phyloP scores from a whole-genome alignment of 768 basidiomycete species.

The Xerocomellus amylosporus region DNA sequence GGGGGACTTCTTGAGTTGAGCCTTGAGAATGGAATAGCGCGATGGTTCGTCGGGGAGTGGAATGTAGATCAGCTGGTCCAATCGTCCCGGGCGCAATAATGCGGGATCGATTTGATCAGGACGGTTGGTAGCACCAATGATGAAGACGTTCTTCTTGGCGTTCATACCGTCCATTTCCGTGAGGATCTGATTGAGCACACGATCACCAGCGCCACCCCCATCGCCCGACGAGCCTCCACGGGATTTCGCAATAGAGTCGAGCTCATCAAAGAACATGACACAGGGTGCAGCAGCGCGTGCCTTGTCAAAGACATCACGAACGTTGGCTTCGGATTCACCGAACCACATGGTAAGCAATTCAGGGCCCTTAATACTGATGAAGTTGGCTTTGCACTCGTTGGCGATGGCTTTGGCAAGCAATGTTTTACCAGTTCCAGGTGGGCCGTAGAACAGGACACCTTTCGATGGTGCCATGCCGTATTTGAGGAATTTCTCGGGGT shows the following conservation, averaged over 20 bases:
- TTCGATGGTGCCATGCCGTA: slow-evolving; percentile 99
- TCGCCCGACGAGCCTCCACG: slow-evolving; percentile 85
- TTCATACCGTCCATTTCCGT: slow-evolving; percentile 99
- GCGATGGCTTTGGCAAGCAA: slow-evolving; percentile 98
- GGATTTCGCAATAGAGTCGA: slow-evolving; percentile 98
- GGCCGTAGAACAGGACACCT: slow-evolving; percentile 99
- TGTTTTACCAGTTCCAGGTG: slow-evolving; percentile 99
- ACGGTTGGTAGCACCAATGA: slow-evolving; percentile 95
- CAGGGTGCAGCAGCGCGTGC: slow-evolving; percentile 98
- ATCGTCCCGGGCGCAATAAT: slow-evolving; percentile 92
- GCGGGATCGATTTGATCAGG: slow-evolving; percentile 96
- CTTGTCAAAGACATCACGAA: slow-evolving; percentile 99
- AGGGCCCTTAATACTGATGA: slow-evolving; percentile 99
- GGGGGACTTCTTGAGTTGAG: slow-evolving; percentile 89
- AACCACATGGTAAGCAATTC: slow-evolving; percentile 99
- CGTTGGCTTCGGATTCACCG: slow-evolving; percentile 99
- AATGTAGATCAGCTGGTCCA: slow-evolving; percentile 99
- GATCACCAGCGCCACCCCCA: slow-evolving; percentile 94
- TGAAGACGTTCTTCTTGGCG: slow-evolving; percentile 98
- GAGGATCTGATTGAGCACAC: slow-evolving; percentile 94
- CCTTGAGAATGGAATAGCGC: slow-evolving; percentile 87
- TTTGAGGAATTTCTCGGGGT: slow-evolving; percentile 99
- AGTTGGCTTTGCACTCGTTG: slow-evolving; percentile 99
- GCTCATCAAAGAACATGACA: slow-evolving; percentile 99
- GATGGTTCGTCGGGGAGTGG: slow-evolving; percentile 94